Percentiles rank a stretch among this genome's conserved stretches.
Conservation (phyloP, 345 rosid genomes). For the Turnera subulata region DNA sequence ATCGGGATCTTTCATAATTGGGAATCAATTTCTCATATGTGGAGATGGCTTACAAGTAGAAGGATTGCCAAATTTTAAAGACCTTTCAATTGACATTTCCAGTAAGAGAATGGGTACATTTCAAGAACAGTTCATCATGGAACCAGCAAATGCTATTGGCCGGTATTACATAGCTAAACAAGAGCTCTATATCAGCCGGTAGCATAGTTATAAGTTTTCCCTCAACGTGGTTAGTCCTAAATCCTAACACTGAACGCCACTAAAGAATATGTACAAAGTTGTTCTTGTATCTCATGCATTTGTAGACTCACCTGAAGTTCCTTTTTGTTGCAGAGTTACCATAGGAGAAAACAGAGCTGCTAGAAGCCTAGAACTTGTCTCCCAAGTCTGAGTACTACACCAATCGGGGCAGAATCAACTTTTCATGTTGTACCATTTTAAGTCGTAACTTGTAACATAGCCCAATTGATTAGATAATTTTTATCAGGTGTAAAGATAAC, state of each 20-base stretch:
- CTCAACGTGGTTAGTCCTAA: no score
- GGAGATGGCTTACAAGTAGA: slow-evolving; percentile 92
- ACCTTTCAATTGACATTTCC: slow-evolving; percentile 70
- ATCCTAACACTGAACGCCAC: no score
- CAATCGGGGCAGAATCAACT: no score
- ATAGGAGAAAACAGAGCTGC: no score
- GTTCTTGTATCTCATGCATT: no score
- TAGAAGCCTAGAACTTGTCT: no score
- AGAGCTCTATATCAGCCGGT: slow-evolving; percentile 56
- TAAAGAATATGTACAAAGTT: no score
- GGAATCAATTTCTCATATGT: slow-evolving; percentile 86
- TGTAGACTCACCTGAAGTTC: no score
- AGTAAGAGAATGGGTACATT: slow-evolving; percentile 79
- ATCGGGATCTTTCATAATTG: slow-evolving; percentile 73
- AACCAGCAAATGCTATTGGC: slow-evolving; percentile 60
- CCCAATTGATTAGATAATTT: background rate
- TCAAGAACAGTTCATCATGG: slow-evolving; percentile 74
- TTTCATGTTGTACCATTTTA: no score
- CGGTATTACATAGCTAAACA: slow-evolving; percentile 57
- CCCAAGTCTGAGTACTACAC: no score
- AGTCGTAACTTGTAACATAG: background rate
- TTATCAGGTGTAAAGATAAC: background rate
- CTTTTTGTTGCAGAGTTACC: no score
- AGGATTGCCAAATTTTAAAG: slow-evolving; percentile 79
- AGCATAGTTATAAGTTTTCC: no score